phyloP scores from a whole-genome alignment of 1,139 yeast genomes.

The Kodamaea anthophila region DNA sequence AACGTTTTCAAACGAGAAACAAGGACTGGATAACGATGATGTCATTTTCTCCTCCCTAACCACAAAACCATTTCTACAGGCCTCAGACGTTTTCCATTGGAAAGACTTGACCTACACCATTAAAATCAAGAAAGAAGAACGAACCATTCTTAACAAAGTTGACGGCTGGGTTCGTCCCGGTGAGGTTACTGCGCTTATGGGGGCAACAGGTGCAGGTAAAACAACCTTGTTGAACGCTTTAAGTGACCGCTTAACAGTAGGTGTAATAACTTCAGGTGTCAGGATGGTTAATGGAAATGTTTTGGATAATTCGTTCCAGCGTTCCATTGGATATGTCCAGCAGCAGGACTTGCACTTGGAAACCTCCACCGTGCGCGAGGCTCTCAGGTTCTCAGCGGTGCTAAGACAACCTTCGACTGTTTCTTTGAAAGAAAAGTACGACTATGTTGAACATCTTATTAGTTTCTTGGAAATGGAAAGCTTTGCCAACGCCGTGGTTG shows the following conservation, averaged over 20 bases:
- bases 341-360: conserved; percentile 74
- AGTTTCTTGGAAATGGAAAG: conserved; percentile 62
- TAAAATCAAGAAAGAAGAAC: conserved; percentile 53
- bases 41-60: conserved; percentile 5
- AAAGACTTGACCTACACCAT: conserved; percentile 70
- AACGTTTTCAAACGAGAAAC: no score
- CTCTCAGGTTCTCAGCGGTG: conserved; percentile 64
- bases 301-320: conserved; percentile 68
- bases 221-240: conserved; percentile 68
- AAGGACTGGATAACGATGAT: conserved; percentile 7
- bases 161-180: conserved; percentile 56
- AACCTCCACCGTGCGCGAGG: conserved; percentile 75
- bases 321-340: conserved; percentile 79
- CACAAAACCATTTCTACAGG: conserved; percentile 10
- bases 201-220: conserved; percentile 87
- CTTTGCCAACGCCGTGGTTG: conserved; percentile 79
- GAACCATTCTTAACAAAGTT: conserved; percentile 59
- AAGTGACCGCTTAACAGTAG: conserved; percentile 74
- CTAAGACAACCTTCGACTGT: conserved; percentile 61
- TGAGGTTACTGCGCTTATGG: conserved; percentile 43
- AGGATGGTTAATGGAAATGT: conserved; percentile 68
- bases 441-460: conserved; percentile 67
- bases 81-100: conserved; percentile 66
- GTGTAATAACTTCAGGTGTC: conserved; percentile 64
- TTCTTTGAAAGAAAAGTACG: conserved; percentile 54